Conservation (phyloP, 2,329 filamentous ascomycete species). For the Pseudopithomyces chartarum region DNA sequence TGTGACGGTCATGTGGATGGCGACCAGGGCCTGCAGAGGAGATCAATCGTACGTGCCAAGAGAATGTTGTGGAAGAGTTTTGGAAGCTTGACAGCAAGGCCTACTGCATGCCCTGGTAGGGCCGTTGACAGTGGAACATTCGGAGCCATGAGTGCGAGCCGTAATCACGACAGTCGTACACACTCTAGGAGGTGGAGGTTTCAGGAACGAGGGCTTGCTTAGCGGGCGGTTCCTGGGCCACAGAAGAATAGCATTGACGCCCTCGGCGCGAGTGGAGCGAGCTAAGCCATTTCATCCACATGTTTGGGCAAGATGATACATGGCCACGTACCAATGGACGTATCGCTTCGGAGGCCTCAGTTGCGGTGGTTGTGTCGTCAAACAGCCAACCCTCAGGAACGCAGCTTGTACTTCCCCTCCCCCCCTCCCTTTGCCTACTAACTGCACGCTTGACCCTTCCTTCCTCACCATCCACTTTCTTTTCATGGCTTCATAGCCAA, state of each 20-base stretch:
- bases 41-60: conserved; percentile 2
- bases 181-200: background rate
- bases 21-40: background rate
- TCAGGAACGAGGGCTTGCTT: background rate
- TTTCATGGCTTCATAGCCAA: background rate
- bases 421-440: background rate
- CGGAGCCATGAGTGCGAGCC: conserved; percentile 4
- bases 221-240: background rate
- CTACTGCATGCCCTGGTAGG: background rate
- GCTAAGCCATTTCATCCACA: background rate
- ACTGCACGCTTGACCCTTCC: background rate
- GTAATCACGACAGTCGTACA: background rate
- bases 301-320: background rate
- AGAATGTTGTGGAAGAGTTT: background rate
- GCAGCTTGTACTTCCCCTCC: background rate
- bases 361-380: background rate
- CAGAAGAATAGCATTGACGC: background rate
- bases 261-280: background rate
- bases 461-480: background rate
- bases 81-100: background rate
- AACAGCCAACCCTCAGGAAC: background rate
- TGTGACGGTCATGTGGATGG: conserved; percentile 19
- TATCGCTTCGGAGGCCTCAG: background rate
- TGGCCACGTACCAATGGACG: background rate
- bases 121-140: background rate